A percentile compares a stretch with the other conserved stretches of the same genome.
Evolutionary conservation across 2,329 filamentous ascomycete genomes (phyloP).

Genomic region (Hymenoscyphus albidus): DNA sequence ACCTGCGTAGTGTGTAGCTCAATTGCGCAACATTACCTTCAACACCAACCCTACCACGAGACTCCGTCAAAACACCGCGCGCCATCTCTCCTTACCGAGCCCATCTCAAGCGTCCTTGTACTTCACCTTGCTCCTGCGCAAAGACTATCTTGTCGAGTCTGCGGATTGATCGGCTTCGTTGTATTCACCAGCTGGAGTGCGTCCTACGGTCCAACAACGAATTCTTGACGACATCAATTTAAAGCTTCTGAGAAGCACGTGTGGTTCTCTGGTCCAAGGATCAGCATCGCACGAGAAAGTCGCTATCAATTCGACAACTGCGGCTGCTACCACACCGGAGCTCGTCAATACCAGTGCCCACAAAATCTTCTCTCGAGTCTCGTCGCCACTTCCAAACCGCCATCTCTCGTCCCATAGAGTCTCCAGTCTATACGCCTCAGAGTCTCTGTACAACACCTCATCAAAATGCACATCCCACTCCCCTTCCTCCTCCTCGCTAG

Average conservation of each 20-base stretch:
- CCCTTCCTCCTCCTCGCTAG: background rate
- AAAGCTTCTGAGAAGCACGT: background rate
- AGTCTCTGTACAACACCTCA: background rate
- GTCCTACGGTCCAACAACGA: background rate
- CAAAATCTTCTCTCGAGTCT: background rate
- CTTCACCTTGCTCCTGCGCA: background rate
- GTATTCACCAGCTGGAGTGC: background rate
- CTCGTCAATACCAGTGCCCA: background rate
- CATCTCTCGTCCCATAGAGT: background rate
- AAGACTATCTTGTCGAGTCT: background rate
- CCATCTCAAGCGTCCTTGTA: background rate
- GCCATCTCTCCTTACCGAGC: background rate
- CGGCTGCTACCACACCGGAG: background rate
- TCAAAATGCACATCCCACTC: background rate
- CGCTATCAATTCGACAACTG: background rate
- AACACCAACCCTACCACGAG: no score
- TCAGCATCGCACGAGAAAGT: background rate
- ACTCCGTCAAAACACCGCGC: background rate
- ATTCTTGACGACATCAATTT: background rate
- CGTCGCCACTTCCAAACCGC: background rate
- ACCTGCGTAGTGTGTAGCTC: no score
- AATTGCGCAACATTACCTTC: no score
- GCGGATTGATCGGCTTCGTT: background rate
- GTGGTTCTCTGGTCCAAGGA: background rate
- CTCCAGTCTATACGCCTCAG: background rate